Evolutionary conservation across 1,284 basidiomycete species (phyloP).

Genomic region (Fomitopsis palustris): DNA sequence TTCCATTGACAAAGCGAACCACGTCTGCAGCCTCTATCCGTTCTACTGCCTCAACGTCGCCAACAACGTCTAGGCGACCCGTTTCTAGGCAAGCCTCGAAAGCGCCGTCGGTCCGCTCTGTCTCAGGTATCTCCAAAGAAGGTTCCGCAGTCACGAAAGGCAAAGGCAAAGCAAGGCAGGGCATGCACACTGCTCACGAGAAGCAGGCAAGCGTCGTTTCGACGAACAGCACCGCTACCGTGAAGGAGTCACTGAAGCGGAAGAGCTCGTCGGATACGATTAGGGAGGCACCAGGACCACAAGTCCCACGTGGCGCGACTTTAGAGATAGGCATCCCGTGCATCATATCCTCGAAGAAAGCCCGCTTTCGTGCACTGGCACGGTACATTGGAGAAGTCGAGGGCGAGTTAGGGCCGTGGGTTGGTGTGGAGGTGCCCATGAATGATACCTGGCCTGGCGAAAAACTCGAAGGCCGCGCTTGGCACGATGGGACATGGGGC

Average conservation of each 20-base stretch:
- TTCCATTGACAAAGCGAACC: slow-evolving; percentile 21
- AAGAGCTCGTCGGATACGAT: slow-evolving; percentile 37
- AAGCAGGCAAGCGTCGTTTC: slow-evolving; percentile 29
- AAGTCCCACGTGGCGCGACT: slow-evolving; percentile 57
- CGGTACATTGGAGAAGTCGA: slow-evolving; percentile 84
- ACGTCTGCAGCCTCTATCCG: slow-evolving; percentile 29
- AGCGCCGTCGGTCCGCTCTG: neutral
- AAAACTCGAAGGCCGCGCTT: slow-evolving; percentile 55
- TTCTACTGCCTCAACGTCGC: slow-evolving; percentile 29
- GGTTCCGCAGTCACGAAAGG: slow-evolving; percentile 15
- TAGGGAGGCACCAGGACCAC: slow-evolving; percentile 21
- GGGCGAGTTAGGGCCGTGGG: slow-evolving; percentile 82
- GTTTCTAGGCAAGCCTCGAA: neutral
- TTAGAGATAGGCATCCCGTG: slow-evolving; percentile 90
- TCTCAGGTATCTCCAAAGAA: neutral
- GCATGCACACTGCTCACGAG: slow-evolving; percentile 23
- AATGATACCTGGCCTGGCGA: slow-evolving; percentile 53
- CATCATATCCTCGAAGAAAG: slow-evolving; percentile 80
- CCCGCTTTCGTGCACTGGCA: slow-evolving; percentile 83
- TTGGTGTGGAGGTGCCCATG: slow-evolving; percentile 86
- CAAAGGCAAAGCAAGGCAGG: slow-evolving; percentile 25
- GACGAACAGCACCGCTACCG: slow-evolving; percentile 24
- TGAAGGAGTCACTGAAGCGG: slow-evolving; percentile 28
- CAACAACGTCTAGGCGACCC: slow-evolving; percentile 2
- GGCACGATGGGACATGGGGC: slow-evolving; percentile 81